A percentile compares a stretch with the other conserved stretches of the same genome.
phyloP scores from a whole-genome alignment of 345 rosid species.

The Physaria fendleri region DNA sequence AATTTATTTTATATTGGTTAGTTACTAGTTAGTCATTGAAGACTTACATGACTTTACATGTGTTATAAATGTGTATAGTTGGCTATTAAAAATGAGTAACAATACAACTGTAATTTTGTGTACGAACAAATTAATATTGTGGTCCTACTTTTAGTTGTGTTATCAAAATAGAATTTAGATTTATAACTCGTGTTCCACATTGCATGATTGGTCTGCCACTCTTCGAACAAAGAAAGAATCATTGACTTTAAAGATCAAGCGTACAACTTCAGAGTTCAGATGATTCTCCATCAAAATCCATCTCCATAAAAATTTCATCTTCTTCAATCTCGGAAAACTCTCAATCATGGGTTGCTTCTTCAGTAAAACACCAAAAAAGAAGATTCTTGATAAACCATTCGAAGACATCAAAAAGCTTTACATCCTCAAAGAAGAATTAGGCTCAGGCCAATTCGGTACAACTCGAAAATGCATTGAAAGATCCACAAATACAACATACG shows the following conservation, averaged over 20 bases:
- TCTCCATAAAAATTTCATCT: not conserved
- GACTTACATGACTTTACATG: too few species aligned
- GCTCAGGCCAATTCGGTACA: slow-evolving; percentile 78
- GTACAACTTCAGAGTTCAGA: not conserved
- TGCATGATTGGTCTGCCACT: too few species aligned
- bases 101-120: too few species aligned
- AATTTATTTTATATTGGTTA: too few species aligned
- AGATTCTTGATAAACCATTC: slow-evolving; percentile 56
- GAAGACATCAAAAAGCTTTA: slow-evolving; percentile 50
- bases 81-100: too few species aligned
- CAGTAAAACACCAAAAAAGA: slow-evolving; percentile 36
- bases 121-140: too few species aligned
- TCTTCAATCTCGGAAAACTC: not conserved
- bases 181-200: too few species aligned
- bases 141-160: too few species aligned
- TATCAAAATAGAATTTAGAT: too few species aligned
- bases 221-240: too few species aligned
- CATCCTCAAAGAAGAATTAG: slow-evolving; percentile 55
- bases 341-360: slow-evolving; percentile 48
- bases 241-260: not conserved
- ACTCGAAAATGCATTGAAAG: slow-evolving; percentile 52
- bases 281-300: not conserved
- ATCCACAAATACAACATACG: slow-evolving; percentile 53
- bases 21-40: too few species aligned
- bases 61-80: too few species aligned